Percentiles rank a stretch among this genome's conserved stretches.
phyloP scores from a whole-genome alignment of 345 rosid genomes.

The Orychophragmus violaceus region DNA sequence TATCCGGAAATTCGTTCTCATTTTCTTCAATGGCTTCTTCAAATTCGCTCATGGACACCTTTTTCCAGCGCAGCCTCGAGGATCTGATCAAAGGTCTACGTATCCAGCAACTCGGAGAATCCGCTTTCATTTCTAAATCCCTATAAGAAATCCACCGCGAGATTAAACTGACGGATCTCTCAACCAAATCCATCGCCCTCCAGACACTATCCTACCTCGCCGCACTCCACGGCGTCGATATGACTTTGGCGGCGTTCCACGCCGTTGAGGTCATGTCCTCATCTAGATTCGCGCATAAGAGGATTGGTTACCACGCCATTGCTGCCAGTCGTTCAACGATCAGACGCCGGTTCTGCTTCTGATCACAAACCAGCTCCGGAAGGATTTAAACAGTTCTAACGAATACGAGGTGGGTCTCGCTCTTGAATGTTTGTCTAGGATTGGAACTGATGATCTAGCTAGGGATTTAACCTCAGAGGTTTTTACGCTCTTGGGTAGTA shows the following conservation, averaged over 20 bases:
- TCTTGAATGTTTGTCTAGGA: slow-evolving; percentile 65
- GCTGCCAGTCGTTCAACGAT: slow-evolving; percentile 75
- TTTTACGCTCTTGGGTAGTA: slow-evolving; percentile 63
- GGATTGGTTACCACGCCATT: slow-evolving; percentile 72
- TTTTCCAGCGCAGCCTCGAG: slow-evolving; percentile 84
- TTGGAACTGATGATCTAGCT: slow-evolving; percentile 78
- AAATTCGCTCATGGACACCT: slow-evolving; percentile 69
- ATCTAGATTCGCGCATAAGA: slow-evolving; percentile 61
- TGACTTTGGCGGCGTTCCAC: slow-evolving; percentile 87
- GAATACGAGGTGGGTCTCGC: slow-evolving; percentile 81
- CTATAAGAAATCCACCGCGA: slow-evolving; percentile 85
- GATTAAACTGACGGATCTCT: slow-evolving; percentile 71
- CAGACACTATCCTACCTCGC: slow-evolving; percentile 79
- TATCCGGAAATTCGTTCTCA: neutral
- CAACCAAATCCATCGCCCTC: slow-evolving; percentile 80
- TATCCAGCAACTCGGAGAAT: slow-evolving; percentile 50
- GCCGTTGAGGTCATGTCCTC: slow-evolving; percentile 87
- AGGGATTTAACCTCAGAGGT: slow-evolving; percentile 82
- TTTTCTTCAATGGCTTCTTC: slow-evolving; percentile 46
- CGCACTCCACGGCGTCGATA: slow-evolving; percentile 64
- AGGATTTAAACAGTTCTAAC: slow-evolving; percentile 63
- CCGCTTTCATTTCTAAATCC: slow-evolving; percentile 57
- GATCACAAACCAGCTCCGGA: slow-evolving; percentile 80
- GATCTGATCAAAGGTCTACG: slow-evolving; percentile 82
- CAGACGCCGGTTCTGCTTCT: slow-evolving; percentile 73